Base-by-base conservation (phyloP, 2,329 filamentous ascomycete species). In the Xylaria sp. region DNA sequence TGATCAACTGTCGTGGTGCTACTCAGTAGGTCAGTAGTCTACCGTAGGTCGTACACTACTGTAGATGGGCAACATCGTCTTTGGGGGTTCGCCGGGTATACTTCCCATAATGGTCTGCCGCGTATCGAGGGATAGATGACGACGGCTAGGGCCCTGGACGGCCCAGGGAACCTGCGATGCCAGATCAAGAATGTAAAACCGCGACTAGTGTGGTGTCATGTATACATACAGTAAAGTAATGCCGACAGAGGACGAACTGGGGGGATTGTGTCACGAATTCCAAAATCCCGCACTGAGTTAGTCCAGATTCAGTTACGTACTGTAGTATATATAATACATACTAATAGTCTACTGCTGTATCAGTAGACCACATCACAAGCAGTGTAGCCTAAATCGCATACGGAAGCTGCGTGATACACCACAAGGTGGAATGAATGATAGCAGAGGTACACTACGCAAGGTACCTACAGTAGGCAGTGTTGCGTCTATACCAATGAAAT, bases 251-350 rank as follows among this genome's bases (percentile, higher is more conserved):
- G 47, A 47, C 13, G 31, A 48, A 53, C 27, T 27, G 23, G 31
- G 23, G 11, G 38, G 41, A 57, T 47, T 52, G 37, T 53, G 17
- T 47, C 27, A 23, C 53, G 54, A n/a, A 57, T 57, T 58, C 37
- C 43, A 60, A 61, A 64, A 64, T 58, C 48, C 49, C 38, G 53
- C 54, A 54, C 60, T 55, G 13, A 10, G 47, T 38, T 37, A 63
- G 55, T 60, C 35, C n/a, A 19, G 46, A 35, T 55, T 41, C 7
- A 29, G 13, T 37, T 17, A 4, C 19, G 31, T 5, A n/a, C 10
- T 7, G 46, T 63, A 60, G 56, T 63, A 60, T 56, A 47, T 55
- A 23, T 11, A 35, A n/a, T n/a, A n/a, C n/a, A n/a, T n/a, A n/a
- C n/a, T n/a, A n/a, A n/a, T n/a, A n/a, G n/a, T n/a, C n/a, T n/a